Conservation (phyloP, 2,329 filamentous ascomycete species). For the Cladosporium colombiae region DNA sequence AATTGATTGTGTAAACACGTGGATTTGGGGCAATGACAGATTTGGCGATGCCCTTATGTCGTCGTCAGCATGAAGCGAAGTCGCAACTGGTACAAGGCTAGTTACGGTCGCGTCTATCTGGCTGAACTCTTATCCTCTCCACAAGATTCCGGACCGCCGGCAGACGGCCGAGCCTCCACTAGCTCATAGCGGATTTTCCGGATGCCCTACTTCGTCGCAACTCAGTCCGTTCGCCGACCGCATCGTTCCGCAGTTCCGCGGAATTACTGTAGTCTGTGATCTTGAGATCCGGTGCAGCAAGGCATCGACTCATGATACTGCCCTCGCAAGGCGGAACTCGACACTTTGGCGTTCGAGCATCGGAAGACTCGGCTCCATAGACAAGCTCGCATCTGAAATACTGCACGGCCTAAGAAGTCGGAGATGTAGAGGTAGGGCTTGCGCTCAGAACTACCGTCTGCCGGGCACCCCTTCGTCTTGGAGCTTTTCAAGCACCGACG, state of each 20-base stretch:
- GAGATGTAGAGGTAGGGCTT: not conserved
- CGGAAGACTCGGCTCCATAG: not conserved
- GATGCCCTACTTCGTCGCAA: not conserved
- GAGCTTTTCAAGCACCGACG: not conserved
- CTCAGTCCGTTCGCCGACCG: not conserved
- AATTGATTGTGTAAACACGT: not conserved
- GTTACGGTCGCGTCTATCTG: not conserved
- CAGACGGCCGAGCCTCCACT: not conserved
- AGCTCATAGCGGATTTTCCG: not conserved
- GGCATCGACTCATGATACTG: not conserved
- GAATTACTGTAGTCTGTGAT: not conserved
- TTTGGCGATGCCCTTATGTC: not conserved
- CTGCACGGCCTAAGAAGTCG: not conserved
- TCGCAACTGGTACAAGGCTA: not conserved
- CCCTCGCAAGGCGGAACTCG: not conserved
- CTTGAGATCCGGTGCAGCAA: not conserved
- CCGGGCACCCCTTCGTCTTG: not conserved
- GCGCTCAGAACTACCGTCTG: not conserved
- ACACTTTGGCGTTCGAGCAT: not conserved
- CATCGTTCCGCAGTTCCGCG: not conserved
- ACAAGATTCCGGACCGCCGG: not conserved
- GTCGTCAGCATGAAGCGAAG: not conserved
- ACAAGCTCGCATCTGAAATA: not conserved
- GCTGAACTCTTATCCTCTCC: not conserved
- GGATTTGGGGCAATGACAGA: not conserved